phyloP scores from a whole-genome alignment of 2,329 filamentous ascomycete genomes.

The Fulvia fulva region DNA sequence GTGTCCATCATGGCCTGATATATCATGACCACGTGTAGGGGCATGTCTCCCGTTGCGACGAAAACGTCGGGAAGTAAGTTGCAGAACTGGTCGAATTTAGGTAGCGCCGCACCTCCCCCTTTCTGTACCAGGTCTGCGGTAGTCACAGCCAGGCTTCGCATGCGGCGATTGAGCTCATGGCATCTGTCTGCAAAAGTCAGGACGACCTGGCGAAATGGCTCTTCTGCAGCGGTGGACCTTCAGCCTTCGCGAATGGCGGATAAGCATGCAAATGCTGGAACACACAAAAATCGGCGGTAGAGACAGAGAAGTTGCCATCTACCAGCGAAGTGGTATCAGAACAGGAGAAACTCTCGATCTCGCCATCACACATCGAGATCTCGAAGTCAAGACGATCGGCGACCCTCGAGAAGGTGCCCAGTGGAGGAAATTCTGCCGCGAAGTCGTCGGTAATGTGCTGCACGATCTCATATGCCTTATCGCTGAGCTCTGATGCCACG shows the following conservation, averaged over 20 bases:
- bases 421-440: neutral
- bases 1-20: slow-evolving; percentile 1
- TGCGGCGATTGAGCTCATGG: too few relatives aligned
- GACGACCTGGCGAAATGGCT: too few relatives aligned
- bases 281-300: neutral
- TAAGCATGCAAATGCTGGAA: neutral
- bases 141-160: too few relatives aligned
- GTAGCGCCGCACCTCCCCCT: neutral
- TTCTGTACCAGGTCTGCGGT: too few relatives aligned
- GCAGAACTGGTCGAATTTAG: neutral
- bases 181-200: too few relatives aligned
- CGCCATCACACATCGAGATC: neutral
- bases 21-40: neutral
- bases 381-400: neutral
- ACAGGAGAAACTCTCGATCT: neutral
- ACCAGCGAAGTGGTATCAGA: neutral
- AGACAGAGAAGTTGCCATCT: neutral
- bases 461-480: neutral
- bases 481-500: neutral
- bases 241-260: too few relatives aligned
- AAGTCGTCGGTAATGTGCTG: neutral
- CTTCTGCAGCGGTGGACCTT: too few relatives aligned
- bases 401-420: neutral
- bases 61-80: neutral
- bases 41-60: neutral